Evolutionary conservation across 306 rosid species (phyloP).

Genomic region (Cucumis hystrix): DNA sequence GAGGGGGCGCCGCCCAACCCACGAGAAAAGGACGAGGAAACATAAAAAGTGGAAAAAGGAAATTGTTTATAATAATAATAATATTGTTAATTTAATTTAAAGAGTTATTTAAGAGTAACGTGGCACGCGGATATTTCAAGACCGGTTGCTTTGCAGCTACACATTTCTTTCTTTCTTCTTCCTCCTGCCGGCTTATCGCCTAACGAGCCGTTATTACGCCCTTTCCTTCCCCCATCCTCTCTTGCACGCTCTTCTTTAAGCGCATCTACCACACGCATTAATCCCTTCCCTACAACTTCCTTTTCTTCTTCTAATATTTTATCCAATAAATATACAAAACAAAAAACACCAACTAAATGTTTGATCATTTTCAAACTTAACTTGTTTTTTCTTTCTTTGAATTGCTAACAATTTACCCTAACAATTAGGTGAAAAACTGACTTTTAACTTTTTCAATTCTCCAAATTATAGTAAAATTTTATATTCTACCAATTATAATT

Average conservation of each 20-base stretch:
- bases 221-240: neutral
- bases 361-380: too few species aligned
- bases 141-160: conserved; percentile 1
- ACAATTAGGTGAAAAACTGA: too few species aligned
- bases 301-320: too few species aligned
- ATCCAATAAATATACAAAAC: too few species aligned
- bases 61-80: neutral
- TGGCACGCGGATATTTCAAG: conserved; percentile 17
- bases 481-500: too few species aligned
- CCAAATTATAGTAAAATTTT: too few species aligned
- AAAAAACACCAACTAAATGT: too few species aligned
- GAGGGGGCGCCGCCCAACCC: conserved; percentile 19
- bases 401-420: too few species aligned
- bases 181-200: conserved; percentile 12
- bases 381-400: too few species aligned
- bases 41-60: neutral
- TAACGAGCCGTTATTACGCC: conserved; percentile 13
- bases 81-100: neutral
- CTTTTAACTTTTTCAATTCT: too few species aligned
- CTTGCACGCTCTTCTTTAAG: neutral
- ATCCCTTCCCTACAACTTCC: neutral
- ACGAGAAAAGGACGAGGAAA: neutral
- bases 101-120: neutral
- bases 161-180: neutral
- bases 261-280: neutral